These are phyloP conservation scores for Xylaria grammica DNA, from an alignment of 495 filamentous ascomycete species.

Conservation along the genomic window DNA sequence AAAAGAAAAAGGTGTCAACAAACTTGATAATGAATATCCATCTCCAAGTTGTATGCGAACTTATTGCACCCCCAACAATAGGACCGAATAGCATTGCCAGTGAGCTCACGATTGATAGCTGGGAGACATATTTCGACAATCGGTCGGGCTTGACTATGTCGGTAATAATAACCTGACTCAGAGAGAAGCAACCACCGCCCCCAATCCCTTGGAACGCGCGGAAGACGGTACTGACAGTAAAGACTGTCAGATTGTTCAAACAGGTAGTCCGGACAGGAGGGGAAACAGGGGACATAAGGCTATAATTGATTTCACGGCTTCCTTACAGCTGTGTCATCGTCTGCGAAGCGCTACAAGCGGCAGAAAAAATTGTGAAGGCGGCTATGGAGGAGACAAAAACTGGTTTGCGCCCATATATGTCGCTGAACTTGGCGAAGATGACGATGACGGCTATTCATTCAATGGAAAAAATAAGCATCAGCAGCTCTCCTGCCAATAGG, in stretches of 20 bases:
- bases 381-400: slow-evolving; percentile 37
- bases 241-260: slow-evolving; percentile 34
- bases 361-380: slow-evolving; percentile 49
- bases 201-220: slow-evolving; percentile 63
- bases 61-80: slow-evolving; percentile 51
- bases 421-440: slow-evolving; percentile 48
- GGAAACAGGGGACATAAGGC: no score
- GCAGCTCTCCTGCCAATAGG: no score
- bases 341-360: slow-evolving; percentile 43
- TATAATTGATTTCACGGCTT: no score
- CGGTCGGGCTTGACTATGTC: slow-evolving; percentile 52
- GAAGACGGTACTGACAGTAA: slow-evolving; percentile 54
- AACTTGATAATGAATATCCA: slow-evolving; percentile 51
- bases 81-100: slow-evolving; percentile 50
- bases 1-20: no score
- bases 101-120: slow-evolving; percentile 54
- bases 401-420: slow-evolving; percentile 46
- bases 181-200: slow-evolving; percentile 58
- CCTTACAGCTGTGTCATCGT: slow-evolving; percentile 44
- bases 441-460: slow-evolving; percentile 29
- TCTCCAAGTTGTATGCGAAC: slow-evolving; percentile 38
- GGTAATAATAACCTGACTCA: slow-evolving; percentile 52
- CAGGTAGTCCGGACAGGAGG: no score
- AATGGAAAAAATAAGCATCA: no score
- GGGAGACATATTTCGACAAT: slow-evolving; percentile 49